Evolutionary conservation across 2,329 filamentous ascomycete species (phyloP), one percentile per base, ranked within the genome.

Genomic region (Blumeria hordei): DNA sequence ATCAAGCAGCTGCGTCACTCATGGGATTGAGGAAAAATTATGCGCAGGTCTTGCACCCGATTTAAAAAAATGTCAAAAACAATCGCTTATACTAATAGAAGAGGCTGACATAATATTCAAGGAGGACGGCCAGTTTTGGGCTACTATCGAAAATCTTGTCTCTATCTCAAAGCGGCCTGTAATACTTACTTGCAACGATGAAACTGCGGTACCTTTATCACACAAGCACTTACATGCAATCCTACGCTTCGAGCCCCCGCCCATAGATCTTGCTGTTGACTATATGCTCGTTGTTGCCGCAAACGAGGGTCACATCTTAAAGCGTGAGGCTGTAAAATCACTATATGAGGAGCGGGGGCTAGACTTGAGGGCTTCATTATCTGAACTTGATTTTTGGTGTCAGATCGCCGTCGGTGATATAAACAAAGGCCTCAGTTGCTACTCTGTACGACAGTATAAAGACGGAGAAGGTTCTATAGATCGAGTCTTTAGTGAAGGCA

Each of bases 61-160:
- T 41, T 12, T 41, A 41, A 16, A 41, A 16, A 57, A 65, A 49
- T 55, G 63, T 34, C 90, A 96, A 66, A 94, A 93, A 62, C 92
- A 98, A 67, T 96, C 90, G 0, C 71, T 98, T 18, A 95, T 98
- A 58, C 72, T 98, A 1, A 72, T 98, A 1, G 92, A 98, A 67
- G 92, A 98, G 67, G 87, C 87, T 0, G 93, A 98, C 64, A 70
- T 96, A 14, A 73, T 98, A 0, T 98, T 92, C 65, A 88, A 94
- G 55, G 90, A 96, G 65, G 92, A 98, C 66, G 90, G 87, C 67
- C 83, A 90, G 59, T 98, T 98, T 64, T 98, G 92, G 92, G 69
- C 75, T 0, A 92, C 86, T 0, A 76, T 96, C 3, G 72, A 85
- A 47, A 75, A 76, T 18, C 74, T 98, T 57, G 86, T 94, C 56